Conservation (phyloP, 2,329 filamentous ascomycete species). For the Exophiala viscosa region DNA sequence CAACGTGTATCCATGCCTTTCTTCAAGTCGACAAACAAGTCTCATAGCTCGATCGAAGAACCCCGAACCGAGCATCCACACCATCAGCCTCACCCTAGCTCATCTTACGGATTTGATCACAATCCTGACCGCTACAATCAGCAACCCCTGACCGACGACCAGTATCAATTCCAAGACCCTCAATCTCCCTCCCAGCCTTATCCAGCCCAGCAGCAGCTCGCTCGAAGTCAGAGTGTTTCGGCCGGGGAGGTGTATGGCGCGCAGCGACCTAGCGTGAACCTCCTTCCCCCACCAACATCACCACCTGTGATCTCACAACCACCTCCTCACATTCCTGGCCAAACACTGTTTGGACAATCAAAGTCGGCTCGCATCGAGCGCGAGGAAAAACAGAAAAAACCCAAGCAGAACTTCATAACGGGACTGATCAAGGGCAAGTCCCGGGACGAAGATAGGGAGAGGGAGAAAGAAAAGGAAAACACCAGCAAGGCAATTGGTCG, state of each 20-base stretch:
- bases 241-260: constrained; percentile 20
- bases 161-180: constrained; percentile 13
- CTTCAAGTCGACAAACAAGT: constrained; percentile 29
- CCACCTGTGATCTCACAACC: constrained; percentile 18
- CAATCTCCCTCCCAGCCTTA: constrained; percentile 19
- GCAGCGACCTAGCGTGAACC: constrained; percentile 23
- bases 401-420: constrained; percentile 25
- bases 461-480: constrained; percentile 24
- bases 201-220: constrained; percentile 17
- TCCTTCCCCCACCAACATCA: constrained; percentile 20
- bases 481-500: constrained; percentile 21
- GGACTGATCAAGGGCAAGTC: constrained; percentile 23
- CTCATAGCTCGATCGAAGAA: constrained; percentile 29
- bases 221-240: constrained; percentile 20
- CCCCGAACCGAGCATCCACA: constrained; percentile 13
- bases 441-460: constrained; percentile 24
- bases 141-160: constrained; percentile 8
- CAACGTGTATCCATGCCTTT: constrained; percentile 25
- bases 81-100: constrained; percentile 8
- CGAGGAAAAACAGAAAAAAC: constrained; percentile 24
- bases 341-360: constrained; percentile 26
- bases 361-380: constrained; percentile 19
- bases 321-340: constrained; percentile 20
- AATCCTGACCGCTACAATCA: constrained; percentile 12
- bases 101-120: constrained; percentile 8